Base-by-base conservation (phyloP, 768 basidiomycete species). In the Tricholoma matsutake region DNA sequence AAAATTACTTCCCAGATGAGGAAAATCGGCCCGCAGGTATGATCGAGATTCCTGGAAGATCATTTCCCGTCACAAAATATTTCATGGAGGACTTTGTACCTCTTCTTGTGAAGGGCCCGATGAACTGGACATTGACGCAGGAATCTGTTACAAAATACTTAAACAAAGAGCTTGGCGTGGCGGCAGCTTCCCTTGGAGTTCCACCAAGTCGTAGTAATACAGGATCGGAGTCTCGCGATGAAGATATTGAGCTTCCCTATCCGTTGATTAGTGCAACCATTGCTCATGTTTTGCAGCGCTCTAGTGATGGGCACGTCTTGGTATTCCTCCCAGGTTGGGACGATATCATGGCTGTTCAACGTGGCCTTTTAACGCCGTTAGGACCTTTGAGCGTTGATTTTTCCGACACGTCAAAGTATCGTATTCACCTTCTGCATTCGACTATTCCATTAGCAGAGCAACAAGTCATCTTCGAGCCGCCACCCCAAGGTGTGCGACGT, bases 271-370 rank as follows among this genome's bases (percentile, higher is more conserved):
- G 91, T 22, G 86, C 93, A 32, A 86, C 88, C 25, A 82, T 98
- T 68, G 81, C 88, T 0, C 86, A 94, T 72, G 89, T 94, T 52
- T 73, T 97, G 41, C 78, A 83, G 55, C 78, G 76, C 41, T 88
- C 94, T 0, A 79, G 88, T 35, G 88, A 90, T 22, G 95, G 95
- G 2, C 93, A 96, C 69, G 87, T 94, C 47, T 81, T 96, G 52
- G 92, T 95, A 20, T 96, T 97, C 79, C 74, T 95, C 9, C 91
- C 93, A n/a, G 94, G 94, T 22, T 92, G 91, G 89, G 93, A 96
- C 25, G 94, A 96, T 67, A 97, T 98, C 56, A 79, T 81, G 55
- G 76, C 81, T 6, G 85, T 92, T 11, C 86, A 92, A 64, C 82
- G 84, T 61, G 74, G 81, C 22, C 77, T 96, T n/a, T 73, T 79